Evolutionary conservation across 192 early-diverging fungal species (phyloP).

Genomic region (Coemansia sp.): DNA sequence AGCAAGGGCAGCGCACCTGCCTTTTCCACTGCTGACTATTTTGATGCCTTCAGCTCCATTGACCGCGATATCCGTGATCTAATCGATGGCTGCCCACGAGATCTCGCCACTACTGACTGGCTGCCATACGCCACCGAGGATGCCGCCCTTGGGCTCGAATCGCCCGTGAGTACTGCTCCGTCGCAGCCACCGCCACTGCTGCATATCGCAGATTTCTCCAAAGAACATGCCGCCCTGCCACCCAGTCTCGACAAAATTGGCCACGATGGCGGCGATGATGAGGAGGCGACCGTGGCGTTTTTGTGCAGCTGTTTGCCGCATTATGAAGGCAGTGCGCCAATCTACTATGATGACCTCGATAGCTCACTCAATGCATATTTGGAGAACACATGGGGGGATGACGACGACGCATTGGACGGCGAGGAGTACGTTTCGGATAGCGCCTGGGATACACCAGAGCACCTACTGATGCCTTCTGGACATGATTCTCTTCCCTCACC

Average conservation of each 20-base stretch:
- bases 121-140: not conserved
- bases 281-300: slow-evolving; percentile 39
- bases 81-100: slow-evolving; percentile 11
- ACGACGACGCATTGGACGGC: slow-evolving; percentile 6
- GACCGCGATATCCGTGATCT: slow-evolving; percentile 40
- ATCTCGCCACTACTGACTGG: not conserved
- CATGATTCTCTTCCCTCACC: slow-evolving; percentile 14
- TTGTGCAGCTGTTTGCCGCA: slow-evolving; percentile 46
- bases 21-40: slow-evolving; percentile 27
- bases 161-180: not conserved
- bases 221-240: slow-evolving; percentile 2
- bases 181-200: not conserved
- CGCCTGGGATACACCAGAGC: slow-evolving; percentile 6
- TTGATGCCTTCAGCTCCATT: slow-evolving; percentile 33
- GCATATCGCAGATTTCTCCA: not conserved
- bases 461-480: not conserved
- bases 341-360: slow-evolving; percentile 28
- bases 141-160: not conserved
- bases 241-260: slow-evolving; percentile 5
- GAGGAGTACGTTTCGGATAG: slow-evolving; percentile 20
- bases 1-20: slow-evolving; percentile 1
- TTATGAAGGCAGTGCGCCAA: slow-evolving; percentile 35
- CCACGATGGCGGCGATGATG: slow-evolving; percentile 21
- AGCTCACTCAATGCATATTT: slow-evolving; percentile 12
- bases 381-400: not conserved